Conservation (phyloP, 257 asterid genomes). For the Cinchona pubescens region DNA sequence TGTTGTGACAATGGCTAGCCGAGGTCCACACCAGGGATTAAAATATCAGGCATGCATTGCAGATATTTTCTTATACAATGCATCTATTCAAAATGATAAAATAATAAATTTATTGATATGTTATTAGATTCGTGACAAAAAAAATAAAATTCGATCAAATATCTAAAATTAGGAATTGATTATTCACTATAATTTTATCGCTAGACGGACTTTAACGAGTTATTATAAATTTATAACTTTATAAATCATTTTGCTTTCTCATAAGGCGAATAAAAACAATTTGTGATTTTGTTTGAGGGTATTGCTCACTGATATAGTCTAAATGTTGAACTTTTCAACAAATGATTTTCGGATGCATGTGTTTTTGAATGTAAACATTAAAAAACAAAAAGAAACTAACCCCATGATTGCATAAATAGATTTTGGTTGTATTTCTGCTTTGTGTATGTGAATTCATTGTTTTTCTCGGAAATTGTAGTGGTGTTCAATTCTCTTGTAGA, state of each 20-base stretch:
- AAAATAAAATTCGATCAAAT: no score
- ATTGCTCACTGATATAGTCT: not conserved
- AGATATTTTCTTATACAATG: not conserved
- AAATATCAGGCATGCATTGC: not conserved
- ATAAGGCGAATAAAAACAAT: no score
- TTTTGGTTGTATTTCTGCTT: not conserved
- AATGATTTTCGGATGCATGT: not conserved
- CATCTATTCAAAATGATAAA: no score
- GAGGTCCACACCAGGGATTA: not conserved
- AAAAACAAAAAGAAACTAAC: not conserved
- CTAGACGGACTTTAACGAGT: no score
- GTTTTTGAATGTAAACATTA: not conserved
- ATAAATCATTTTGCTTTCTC: no score
- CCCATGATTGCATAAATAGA: not conserved
- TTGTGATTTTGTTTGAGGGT: not conserved
- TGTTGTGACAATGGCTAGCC: not conserved
- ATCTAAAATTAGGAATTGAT: no score
- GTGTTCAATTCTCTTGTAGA: no score
- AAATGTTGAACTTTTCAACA: not conserved
- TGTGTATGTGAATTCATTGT: not conserved
- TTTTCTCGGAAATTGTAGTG: not conserved
- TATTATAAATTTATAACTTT: no score
- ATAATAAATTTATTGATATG: no score
- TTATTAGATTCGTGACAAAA: no score
- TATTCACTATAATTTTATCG: no score